Base-by-base conservation (phyloP, 495 filamentous ascomycete species). In the Xylaria longipes region DNA sequence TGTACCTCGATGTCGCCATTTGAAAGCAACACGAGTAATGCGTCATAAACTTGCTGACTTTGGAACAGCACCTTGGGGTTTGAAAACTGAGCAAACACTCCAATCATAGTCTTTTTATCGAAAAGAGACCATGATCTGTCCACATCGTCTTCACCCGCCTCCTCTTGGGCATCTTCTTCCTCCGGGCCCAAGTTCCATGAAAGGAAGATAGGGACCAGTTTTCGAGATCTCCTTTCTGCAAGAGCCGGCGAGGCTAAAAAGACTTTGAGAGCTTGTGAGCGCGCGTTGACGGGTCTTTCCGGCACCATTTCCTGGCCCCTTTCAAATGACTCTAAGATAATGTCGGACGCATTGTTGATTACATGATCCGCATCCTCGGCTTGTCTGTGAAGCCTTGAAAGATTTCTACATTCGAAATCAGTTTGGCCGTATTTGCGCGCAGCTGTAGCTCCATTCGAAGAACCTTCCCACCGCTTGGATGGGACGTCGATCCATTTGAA, bases 1-100 rank as follows among this genome's bases (percentile, higher is more conserved):
- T 99, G 96, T 20, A 97, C 86, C 70, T 97, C 94, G 33, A 91
- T 86, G 78, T 98, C 95, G 66, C 95, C 97, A 74, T 97, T 95
- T 25, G 89, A 88, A 39, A 98, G 82, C 43, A 97, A 86, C 48
- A 86, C 84, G 12, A 96, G 82, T 11, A 98, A 82, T 27, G 90
- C 89, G 3, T 87, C 81, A 74, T 94, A 93, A 4, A 97, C 96
- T 54, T 93, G 91, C 9, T 87, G 81, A 8, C 91, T 90, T 79
- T 87, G 92, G 79, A 88, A 98, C 8, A 99, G 82, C 12, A 92
- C 92, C 73, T 85, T 91, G 0, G 96, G 94, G 77, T 98, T 98
- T 52, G 84, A 82, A 77, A 98, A 98, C 72, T 92, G 89, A 0
- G 90, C 87, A 77, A 98, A 93, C n/a, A 99, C 83, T 1, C 86